These are phyloP conservation scores for Nitzschia sp. DNA, from an alignment of 108 stramenopile genomes.

Conservation along the genomic window DNA sequence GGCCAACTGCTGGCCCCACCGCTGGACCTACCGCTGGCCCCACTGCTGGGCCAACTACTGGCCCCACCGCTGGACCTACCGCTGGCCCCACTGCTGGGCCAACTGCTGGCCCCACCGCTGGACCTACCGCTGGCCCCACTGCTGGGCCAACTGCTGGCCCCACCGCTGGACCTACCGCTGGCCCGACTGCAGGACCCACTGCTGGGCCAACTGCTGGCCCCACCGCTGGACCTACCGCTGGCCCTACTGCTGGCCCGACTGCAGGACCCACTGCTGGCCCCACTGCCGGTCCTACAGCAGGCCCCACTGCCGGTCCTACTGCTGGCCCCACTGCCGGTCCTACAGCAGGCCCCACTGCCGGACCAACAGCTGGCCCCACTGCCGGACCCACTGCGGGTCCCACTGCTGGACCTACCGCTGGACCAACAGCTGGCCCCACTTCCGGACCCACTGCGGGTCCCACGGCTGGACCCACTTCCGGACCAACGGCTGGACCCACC, in stretches of 20 bases:
- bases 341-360: background rate
- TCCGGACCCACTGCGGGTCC: slow-evolving; percentile 5
- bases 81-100: slow-evolving; percentile 29
- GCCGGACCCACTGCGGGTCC: background rate
- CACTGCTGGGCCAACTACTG: background rate
- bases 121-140: slow-evolving; percentile 1
- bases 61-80: slow-evolving; percentile 15
- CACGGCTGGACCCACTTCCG: slow-evolving; percentile 1
- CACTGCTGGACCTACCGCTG: background rate
- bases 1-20: slow-evolving; percentile 8
- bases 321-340: slow-evolving; percentile 9
- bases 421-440: slow-evolving; percentile 5
- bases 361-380: slow-evolving; percentile 5
- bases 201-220: slow-evolving; percentile 5
- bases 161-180: slow-evolving; percentile 1
- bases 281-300: background rate
- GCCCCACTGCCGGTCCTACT: slow-evolving; percentile 8
- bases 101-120: slow-evolving; percentile 20
- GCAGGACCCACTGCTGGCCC: slow-evolving; percentile 6
- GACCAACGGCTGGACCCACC: slow-evolving; percentile 9
- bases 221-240: slow-evolving; percentile 1
- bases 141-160: slow-evolving; percentile 4
- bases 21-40: slow-evolving; percentile 14
- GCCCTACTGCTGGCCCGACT: slow-evolving; percentile 4
- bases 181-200: slow-evolving; percentile 21